phyloP scores from a whole-genome alignment of 768 basidiomycete species.

The Mrakia hoshinonis region DNA sequence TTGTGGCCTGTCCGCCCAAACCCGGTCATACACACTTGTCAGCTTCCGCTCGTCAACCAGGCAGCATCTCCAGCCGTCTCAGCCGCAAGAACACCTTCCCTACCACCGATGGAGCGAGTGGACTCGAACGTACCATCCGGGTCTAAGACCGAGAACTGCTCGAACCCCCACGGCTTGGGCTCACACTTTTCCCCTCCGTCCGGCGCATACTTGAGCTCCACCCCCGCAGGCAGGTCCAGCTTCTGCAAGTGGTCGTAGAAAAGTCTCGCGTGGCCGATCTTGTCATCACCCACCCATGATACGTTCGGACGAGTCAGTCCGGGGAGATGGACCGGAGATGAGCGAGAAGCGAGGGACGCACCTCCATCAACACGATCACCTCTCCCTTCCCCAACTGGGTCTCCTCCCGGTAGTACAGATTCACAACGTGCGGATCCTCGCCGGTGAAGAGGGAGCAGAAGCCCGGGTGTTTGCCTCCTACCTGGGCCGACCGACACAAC shows the following conservation, averaged over 20 bases:
- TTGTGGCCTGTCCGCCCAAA: neutral
- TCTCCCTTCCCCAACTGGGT: neutral
- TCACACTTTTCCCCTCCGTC: constrained; percentile 11
- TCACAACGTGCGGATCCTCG: neutral
- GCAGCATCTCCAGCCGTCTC: too few species aligned
- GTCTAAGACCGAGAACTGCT: constrained; percentile 11
- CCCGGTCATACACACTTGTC: neutral
- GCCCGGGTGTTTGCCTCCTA: constrained; percentile 11
- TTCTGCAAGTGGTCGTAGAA: neutral
- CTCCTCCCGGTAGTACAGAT: constrained; percentile 12
- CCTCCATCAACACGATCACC: constrained; percentile 16
- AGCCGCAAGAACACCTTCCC: too few species aligned
- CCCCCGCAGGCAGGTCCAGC: neutral
- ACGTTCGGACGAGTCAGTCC: neutral
- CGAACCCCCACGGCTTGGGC: constrained; percentile 19
- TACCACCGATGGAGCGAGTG: too few species aligned
- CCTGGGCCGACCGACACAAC: too few species aligned
- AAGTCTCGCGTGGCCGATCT: neutral
- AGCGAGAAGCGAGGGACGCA: neutral
- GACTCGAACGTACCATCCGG: constrained; percentile 9
- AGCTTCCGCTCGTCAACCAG: too few species aligned
- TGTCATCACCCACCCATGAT: neutral
- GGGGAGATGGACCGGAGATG: neutral
- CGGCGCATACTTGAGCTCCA: neutral
- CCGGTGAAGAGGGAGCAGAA: neutral